These are phyloP conservation scores for Endocladia muricata DNA, from an alignment of 31 red algal species.

Conservation along the genomic window DNA sequence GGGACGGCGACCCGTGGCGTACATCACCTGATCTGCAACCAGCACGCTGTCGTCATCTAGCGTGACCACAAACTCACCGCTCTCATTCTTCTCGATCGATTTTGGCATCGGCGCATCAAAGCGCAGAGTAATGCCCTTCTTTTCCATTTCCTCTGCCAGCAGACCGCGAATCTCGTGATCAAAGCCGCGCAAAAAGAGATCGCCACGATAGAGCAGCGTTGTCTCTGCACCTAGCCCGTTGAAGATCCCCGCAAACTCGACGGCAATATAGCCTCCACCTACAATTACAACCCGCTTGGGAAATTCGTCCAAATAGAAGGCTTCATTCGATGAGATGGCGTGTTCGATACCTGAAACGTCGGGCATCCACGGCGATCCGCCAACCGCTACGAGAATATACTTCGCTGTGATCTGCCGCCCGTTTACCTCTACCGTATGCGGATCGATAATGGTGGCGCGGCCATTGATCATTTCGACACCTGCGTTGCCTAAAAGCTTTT, in stretches of 20 bases:
- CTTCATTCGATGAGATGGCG: slow-evolving; percentile 88
- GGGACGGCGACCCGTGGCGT: slow-evolving; percentile 89
- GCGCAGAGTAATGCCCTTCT: slow-evolving; percentile 76
- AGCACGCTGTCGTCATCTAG: slow-evolving; percentile 55
- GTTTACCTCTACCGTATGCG: slow-evolving; percentile 79
- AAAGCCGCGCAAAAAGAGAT: slow-evolving; percentile 93
- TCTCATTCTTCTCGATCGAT: slow-evolving; percentile 61
- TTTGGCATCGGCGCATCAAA: slow-evolving; percentile 62
- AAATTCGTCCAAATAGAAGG: slow-evolving; percentile 81
- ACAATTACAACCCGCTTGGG: slow-evolving; percentile 75
- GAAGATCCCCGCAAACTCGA: slow-evolving; percentile 97
- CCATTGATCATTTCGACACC: slow-evolving; percentile 77
- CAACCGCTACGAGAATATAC: slow-evolving; percentile 86
- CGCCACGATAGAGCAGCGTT: slow-evolving; percentile 78
- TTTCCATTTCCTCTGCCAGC: slow-evolving; percentile 84
- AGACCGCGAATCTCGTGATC: slow-evolving; percentile 85
- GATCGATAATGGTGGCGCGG: slow-evolving; percentile 60
- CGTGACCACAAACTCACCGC: slow-evolving; percentile 64
- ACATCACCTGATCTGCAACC: slow-evolving; percentile 82
- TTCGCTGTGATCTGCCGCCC: slow-evolving; percentile 68
- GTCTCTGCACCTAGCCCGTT: slow-evolving; percentile 79
- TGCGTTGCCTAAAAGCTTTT: slow-evolving; percentile 70
- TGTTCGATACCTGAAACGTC: slow-evolving; percentile 83
- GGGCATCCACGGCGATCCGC: slow-evolving; percentile 81
- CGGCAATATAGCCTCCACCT: slow-evolving; percentile 97